phyloP scores from a whole-genome alignment of 495 filamentous ascomycete species.

The Penicillium parvum region DNA sequence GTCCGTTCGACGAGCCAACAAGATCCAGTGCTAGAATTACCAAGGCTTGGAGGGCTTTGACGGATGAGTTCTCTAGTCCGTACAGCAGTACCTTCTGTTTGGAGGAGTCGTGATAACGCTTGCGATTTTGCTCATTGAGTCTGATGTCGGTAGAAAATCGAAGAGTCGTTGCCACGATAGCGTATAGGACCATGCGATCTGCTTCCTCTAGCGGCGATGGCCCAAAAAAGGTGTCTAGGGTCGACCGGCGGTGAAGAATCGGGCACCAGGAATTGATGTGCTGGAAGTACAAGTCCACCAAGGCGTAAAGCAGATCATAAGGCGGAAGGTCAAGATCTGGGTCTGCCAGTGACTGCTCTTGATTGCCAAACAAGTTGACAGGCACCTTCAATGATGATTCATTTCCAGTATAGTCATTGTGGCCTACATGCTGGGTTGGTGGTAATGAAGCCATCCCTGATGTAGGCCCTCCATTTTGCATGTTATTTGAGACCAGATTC shows the following conservation, averaged over 20 bases:
- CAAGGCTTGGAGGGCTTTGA: conserved; percentile 79
- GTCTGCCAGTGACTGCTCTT: conserved; percentile 42
- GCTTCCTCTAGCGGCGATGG: conserved; percentile 68
- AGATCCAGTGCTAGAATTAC: conserved; percentile 78
- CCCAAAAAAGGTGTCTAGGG: conserved; percentile 77
- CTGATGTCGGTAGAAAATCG: conserved; percentile 72
- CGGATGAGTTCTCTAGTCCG: conserved; percentile 80
- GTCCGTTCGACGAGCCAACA: conserved; percentile 75
- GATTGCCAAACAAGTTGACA: conserved; percentile 38
- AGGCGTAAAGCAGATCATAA: conserved; percentile 74
- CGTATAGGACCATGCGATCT: conserved; percentile 77
- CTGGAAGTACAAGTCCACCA: conserved; percentile 85
- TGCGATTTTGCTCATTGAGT: conserved; percentile 64
- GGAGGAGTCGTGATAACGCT: conserved; percentile 70
- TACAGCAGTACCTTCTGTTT: conserved; percentile 83
- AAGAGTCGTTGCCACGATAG: conserved; percentile 80
- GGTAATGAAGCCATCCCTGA: conserved; percentile 21
- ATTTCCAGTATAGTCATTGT: conserved; percentile 39
- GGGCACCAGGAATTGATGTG: conserved; percentile 90
- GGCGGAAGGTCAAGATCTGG: conserved; percentile 77
- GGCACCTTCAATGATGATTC: conserved; percentile 44
- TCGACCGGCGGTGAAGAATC: conserved; percentile 75
- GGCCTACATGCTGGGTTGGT: conserved; percentile 18
- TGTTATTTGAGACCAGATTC: conserved; percentile 21
- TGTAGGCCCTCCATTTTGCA: conserved; percentile 19